Conservation (phyloP, 2,329 filamentous ascomycete genomes). For the Cercospora canescens region DNA sequence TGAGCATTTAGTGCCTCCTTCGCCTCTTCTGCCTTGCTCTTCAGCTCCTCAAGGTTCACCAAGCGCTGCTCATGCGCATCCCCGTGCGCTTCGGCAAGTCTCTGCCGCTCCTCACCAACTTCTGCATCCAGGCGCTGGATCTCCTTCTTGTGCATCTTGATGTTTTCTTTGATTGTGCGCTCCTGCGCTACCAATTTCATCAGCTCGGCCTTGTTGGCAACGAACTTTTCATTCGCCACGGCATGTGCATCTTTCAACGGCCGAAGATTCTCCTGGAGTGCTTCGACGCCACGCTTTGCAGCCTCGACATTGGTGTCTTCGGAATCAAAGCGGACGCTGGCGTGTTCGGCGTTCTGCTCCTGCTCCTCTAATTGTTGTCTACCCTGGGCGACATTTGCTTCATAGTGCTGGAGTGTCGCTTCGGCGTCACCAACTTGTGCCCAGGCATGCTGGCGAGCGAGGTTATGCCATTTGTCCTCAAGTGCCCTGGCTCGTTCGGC, state of each 20-base stretch:
- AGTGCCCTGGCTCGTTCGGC: conserved; percentile 68
- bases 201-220: conserved; percentile 36
- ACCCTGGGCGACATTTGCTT: conserved; percentile 34
- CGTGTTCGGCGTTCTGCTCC: conserved; percentile 46
- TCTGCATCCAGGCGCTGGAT: conserved; percentile 46
- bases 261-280: conserved; percentile 38
- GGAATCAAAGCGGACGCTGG: conserved; percentile 44
- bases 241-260: conserved; percentile 51
- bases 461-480: conserved; percentile 49
- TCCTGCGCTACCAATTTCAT: conserved; percentile 53
- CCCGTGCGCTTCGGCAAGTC: conserved; percentile 64
- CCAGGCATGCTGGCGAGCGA: conserved; percentile 77
- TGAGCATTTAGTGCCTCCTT: conserved; percentile 44
- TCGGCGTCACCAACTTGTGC: conserved; percentile 80
- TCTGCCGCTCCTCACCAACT: conserved; percentile 57
- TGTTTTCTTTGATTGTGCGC: conserved; percentile 61
- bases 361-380: conserved; percentile 49
- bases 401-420: conserved; percentile 32
- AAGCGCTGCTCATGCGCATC: conserved; percentile 65
- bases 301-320: conserved; percentile 43
- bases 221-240: conserved; percentile 54
- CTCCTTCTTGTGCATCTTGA: conserved; percentile 54
- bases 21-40: conserved; percentile 51
- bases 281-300: conserved; percentile 37
- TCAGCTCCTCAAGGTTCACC: conserved; percentile 51